Evolutionary conservation across 345 rosid genomes (phyloP), one percentile per base, ranked within the genome.

Genomic region (Hibiscus syriacus): DNA sequence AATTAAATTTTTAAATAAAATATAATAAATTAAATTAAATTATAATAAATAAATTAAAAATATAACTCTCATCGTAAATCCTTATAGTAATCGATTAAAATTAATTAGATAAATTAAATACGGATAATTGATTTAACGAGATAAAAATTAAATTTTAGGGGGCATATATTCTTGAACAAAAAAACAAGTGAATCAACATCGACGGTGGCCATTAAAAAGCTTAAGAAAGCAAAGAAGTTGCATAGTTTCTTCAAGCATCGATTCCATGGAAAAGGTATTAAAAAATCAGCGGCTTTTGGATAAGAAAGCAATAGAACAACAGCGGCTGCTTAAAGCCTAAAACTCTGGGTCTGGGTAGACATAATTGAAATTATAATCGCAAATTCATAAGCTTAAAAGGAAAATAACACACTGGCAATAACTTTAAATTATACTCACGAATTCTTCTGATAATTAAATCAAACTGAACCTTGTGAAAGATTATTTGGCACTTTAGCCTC

Each of bases 401-500:
- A 17, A 38, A 12, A 38, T 11, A 61, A 12, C 23, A 58, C 25
- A 20, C 0, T 9, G 19, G 6, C 11, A 13, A 62, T 38, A 22
- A 12, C 1, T 39, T 39, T 3, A 39, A 23, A 39, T 61, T 73
- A 49, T 43, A 55, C 22, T 68, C 32, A 23, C 49, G 50, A 22
- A 43, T 67, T 54, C 34, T 19, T 43, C 16, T 26, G 0, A 14
- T 16, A 0, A 6, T 43, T 45, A 32, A n/a, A 50, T 82, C 74
- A 77, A 68, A 70, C 70, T 26, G 78, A 84, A 3, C 71, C 72
- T 63, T 81, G 85, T 41, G 89, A 64, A 54, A 72, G 74, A 66
- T 82, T 83, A 6, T 67, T 29, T 4, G 66, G 70, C 39, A 65
- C 71, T 76, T 83, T 83, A 32, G 73, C 82, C 2, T 83, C 88